These are phyloP conservation scores for Psilocybe sp. DNA, from an alignment of 768 basidiomycete species.

Conservation along the genomic window DNA sequence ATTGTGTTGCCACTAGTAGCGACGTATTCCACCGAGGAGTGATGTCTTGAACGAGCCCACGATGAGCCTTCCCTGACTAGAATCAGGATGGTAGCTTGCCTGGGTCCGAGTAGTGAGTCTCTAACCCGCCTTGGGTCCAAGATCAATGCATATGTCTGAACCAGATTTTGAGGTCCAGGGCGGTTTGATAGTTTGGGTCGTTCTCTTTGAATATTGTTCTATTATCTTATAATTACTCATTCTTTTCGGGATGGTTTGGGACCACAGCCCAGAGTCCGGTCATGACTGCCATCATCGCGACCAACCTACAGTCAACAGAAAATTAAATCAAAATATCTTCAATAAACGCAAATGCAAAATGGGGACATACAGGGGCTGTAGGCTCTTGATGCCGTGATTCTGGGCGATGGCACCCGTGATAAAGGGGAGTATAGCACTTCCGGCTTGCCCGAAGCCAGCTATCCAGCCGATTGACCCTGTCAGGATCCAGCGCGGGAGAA, in stretches of 20 bases:
- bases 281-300: constrained; percentile 61
- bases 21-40: no score
- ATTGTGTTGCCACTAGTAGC: no score
- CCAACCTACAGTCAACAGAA: constrained; percentile 32
- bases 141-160: no score
- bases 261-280: constrained; percentile 55
- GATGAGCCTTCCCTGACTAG: no score
- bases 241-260: constrained; percentile 19
- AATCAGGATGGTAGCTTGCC: no score
- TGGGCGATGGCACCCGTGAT: constrained; percentile 67
- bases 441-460: constrained; percentile 67
- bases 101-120: no score
- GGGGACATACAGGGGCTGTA: constrained; percentile 58
- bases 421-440: constrained; percentile 71
- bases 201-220: no score
- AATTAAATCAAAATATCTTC: background rate
- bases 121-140: no score
- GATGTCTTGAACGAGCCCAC: no score
- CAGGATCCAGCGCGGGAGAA: constrained; percentile 71
- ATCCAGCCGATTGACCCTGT: constrained; percentile 67
- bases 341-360: background rate
- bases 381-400: constrained; percentile 54
- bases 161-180: no score
- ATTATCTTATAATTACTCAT: no score
- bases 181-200: no score